A percentile compares a stretch with the other conserved stretches of the same genome.
These are phyloP conservation scores for Pseudohalonectria lignicola DNA, from an alignment of 2,329 filamentous ascomycete species.

Conservation along the genomic window DNA sequence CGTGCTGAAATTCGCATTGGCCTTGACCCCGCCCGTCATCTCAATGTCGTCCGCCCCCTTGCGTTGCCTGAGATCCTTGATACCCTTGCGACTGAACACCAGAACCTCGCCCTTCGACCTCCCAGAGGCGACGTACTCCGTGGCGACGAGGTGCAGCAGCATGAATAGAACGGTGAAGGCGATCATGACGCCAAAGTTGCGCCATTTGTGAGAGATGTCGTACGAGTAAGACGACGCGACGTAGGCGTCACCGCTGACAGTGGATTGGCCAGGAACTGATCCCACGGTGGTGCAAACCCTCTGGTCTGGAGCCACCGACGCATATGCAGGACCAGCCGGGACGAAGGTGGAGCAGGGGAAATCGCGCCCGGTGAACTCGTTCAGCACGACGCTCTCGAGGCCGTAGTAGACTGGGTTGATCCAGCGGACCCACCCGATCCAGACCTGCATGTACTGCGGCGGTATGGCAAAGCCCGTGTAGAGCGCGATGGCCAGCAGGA, in stretches of 20 bases:
- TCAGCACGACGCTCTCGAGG: conserved; percentile 72
- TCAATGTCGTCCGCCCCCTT: too few relatives aligned
- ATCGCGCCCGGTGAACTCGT: conserved; percentile 62
- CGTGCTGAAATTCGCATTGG: too few relatives aligned
- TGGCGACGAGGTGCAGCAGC: conserved; percentile 48
- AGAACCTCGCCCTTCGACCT: conserved; percentile 70
- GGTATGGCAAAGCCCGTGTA: conserved; percentile 62
- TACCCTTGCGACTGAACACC: conserved; percentile 48
- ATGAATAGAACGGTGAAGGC: conserved; percentile 55
- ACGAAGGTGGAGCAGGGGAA: conserved; percentile 42
- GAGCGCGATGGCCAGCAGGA: conserved; percentile 57
- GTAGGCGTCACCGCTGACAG: conserved; percentile 49
- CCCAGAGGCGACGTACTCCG: conserved; percentile 53
- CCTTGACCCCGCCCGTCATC: too few relatives aligned
- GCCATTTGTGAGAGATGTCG: conserved; percentile 49
- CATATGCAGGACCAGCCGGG: conserved; percentile 29
- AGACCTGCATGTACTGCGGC: conserved; percentile 57
- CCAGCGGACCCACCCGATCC: conserved; percentile 78
- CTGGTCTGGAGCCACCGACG: conserved; percentile 19
- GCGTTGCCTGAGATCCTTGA: too few relatives aligned
- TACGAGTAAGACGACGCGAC: conserved; percentile 47
- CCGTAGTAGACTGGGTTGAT: conserved; percentile 69
- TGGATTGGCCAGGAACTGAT: conserved; percentile 36
- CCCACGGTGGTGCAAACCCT: conserved; percentile 50
- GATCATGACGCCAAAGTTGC: conserved; percentile 60